Percentiles rank a stretch among this genome's conserved stretches.
phyloP scores from a whole-genome alignment of 176 grass and related monocot species.

The bread wheat (Triticum aestivum) region DNA sequence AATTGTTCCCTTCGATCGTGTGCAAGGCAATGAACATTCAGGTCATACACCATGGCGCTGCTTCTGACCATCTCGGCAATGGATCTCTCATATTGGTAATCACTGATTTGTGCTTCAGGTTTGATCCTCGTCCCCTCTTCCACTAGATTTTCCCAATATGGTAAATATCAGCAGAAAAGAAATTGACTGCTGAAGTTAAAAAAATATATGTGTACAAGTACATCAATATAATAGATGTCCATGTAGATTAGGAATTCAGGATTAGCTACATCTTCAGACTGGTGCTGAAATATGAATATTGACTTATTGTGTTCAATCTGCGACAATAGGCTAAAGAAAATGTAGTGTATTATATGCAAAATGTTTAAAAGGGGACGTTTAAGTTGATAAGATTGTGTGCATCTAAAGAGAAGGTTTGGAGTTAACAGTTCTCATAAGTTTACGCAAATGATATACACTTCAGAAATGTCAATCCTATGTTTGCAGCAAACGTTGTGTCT shows the following conservation, averaged over 20 bases:
- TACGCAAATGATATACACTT: not conserved
- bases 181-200: too few relatives aligned
- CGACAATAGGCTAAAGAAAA: not conserved
- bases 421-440: not conserved
- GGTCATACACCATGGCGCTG: slow-evolving; percentile 57
- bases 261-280: too few relatives aligned
- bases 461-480: not conserved
- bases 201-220: too few relatives aligned
- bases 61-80: slow-evolving; percentile 59
- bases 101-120: too few relatives aligned
- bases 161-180: too few relatives aligned
- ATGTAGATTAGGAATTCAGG: too few relatives aligned
- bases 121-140: too few relatives aligned
- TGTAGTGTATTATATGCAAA: not conserved
- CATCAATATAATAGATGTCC: too few relatives aligned
- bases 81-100: slow-evolving; percentile 77
- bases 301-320: not conserved
- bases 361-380: not conserved
- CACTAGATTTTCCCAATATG: too few relatives aligned
- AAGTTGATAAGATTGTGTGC: not conserved
- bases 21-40: slow-evolving; percentile 70
- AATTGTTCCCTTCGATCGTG: slow-evolving; percentile 48
- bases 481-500: not conserved
- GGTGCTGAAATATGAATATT: not conserved
- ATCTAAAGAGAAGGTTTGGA: not conserved